A percentile compares a stretch with the other conserved stretches of the same genome.
Conservation (phyloP, 177 flowering plant genomes). For the Tripterygium wilfordii region DNA sequence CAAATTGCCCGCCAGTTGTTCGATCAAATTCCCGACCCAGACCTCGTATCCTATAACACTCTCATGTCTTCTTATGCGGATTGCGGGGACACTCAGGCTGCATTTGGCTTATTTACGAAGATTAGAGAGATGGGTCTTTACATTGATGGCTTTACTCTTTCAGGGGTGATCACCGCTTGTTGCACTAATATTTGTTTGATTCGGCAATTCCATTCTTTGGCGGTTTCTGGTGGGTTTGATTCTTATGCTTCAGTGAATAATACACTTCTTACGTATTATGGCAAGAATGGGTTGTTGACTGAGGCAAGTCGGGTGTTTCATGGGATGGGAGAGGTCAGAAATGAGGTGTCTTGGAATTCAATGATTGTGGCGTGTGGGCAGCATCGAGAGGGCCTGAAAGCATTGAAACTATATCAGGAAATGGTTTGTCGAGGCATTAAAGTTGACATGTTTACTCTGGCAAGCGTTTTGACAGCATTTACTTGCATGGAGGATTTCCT, state of each 20-base stretch:
- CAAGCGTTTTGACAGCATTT: conserved; percentile 77
- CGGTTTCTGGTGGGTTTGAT: conserved; percentile 43
- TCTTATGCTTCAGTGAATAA: conserved; percentile 61
- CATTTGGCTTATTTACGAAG: conserved; percentile 34
- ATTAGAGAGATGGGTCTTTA: conserved; percentile 45
- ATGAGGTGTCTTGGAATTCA: conserved; percentile 88
- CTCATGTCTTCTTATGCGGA: conserved; percentile 71
- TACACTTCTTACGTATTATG: conserved; percentile 50
- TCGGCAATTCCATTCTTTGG: conserved; percentile 47
- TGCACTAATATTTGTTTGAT: conserved; percentile 31
- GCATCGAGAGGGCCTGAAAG: conserved; percentile 51
- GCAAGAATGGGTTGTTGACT: conserved; percentile 47
- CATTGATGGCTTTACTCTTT: conserved; percentile 73
- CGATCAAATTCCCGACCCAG: conserved; percentile 69
- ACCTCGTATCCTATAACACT: conserved; percentile 76
- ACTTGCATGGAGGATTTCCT: conserved; percentile 50
- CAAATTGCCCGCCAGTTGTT: conserved; percentile 60
- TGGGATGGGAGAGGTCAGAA: conserved; percentile 46
- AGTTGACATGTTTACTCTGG: conserved; percentile 73
- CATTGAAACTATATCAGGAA: conserved; percentile 58
- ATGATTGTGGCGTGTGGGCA: conserved; percentile 86
- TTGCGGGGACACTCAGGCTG: conserved; percentile 29
- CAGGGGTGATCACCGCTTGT: conserved; percentile 52
- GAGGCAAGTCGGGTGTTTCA: conserved; percentile 52
- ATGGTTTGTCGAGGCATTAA: conserved; percentile 40